phyloP scores from a whole-genome alignment of 352 stramenopile species.

The Pelagophyceae sp. region DNA sequence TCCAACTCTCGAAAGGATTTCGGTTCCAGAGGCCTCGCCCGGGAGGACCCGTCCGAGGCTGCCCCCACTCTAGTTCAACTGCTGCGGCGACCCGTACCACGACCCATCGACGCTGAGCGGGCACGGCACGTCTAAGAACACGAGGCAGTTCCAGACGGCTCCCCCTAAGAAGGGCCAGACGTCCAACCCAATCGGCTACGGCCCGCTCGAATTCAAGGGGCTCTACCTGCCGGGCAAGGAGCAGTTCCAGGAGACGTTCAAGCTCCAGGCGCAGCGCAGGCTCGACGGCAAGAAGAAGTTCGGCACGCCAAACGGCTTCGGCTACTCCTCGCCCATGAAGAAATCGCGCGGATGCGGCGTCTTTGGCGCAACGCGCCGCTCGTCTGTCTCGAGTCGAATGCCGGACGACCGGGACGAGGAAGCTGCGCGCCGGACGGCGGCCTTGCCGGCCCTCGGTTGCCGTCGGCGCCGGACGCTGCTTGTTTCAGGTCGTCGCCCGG shows the following conservation, averaged over 20 bases:
- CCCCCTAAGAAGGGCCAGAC: conserved; percentile 12
- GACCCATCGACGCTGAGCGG: too few relatives aligned
- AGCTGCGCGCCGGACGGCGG: too few relatives aligned
- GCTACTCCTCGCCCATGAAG: neutral
- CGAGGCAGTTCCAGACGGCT: neutral
- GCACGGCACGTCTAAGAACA: neutral
- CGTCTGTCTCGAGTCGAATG: too few relatives aligned
- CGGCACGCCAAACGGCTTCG: conserved; percentile 3
- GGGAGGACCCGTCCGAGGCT: too few relatives aligned
- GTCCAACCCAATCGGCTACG: neutral
- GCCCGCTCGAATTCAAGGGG: neutral
- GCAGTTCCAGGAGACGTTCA: neutral
- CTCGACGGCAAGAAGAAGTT: neutral
- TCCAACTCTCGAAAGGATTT: too few relatives aligned
- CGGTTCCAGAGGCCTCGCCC: too few relatives aligned
- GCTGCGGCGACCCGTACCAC: neutral
- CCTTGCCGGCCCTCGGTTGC: too few relatives aligned
- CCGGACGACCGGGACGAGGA: too few relatives aligned
- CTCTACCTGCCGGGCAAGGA: neutral
- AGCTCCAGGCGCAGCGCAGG: neutral
- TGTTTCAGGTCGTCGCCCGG: neutral
- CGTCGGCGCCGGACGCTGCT: too few relatives aligned
- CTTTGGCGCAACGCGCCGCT: too few relatives aligned
- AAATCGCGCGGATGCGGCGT: neutral
- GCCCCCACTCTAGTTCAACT: conserved; percentile 3